Base-by-base conservation (phyloP, 805 yeast genomes). In the Lipomyces lipofer region DNA sequence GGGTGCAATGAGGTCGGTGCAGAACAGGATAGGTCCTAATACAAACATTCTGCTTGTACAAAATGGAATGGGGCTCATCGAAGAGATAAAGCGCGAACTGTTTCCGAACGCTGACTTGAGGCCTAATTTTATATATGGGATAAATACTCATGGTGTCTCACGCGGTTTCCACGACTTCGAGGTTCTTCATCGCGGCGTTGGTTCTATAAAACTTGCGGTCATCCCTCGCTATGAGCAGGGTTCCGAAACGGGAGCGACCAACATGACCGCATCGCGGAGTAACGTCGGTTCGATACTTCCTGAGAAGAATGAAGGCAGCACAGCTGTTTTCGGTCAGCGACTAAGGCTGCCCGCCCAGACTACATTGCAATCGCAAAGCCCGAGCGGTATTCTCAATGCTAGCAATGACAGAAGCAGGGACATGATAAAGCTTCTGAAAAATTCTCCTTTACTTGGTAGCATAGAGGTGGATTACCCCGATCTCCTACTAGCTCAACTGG, bases 91-190 rank as follows among this genome's bases (percentile, higher is more conserved):
- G 1, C 66, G 42, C 1, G n/a, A 71, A 21, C 69, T 81, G 6
- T 87, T 92, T 90, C 81, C 81, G 3, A 64, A 69, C 2, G 48
- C 56, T 1, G 63, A 59, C 0, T 42, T 57, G 0, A 67, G 81
- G 49, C 96, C 97, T 0, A 74, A 73, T 13, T 55, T 89, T 4
- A 81, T 76, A 64, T 86, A 83, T 65, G 97, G 91, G 50, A 83
- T 91, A 22, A 85, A 86, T 42, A 80, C 87, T 2, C 97, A 92
- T 68, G 98, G 97, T 0, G 85, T 78, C 69, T 80, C 81, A 35
- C 65, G 68, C 4, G 62, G 71, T 15, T 75, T 75, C 0, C 21
- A 47, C 8, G 10, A 24, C 17, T 24, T 38, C 35, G 4, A 29
- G 8, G 80, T 75, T 57, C 74, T 74, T 30, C 95, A 86, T 70